Percentiles rank a stretch among this genome's conserved stretches.
Evolutionary conservation across 2,329 filamentous ascomycete genomes (phyloP).

Genomic region (Aspergillus quadricinctus): DNA sequence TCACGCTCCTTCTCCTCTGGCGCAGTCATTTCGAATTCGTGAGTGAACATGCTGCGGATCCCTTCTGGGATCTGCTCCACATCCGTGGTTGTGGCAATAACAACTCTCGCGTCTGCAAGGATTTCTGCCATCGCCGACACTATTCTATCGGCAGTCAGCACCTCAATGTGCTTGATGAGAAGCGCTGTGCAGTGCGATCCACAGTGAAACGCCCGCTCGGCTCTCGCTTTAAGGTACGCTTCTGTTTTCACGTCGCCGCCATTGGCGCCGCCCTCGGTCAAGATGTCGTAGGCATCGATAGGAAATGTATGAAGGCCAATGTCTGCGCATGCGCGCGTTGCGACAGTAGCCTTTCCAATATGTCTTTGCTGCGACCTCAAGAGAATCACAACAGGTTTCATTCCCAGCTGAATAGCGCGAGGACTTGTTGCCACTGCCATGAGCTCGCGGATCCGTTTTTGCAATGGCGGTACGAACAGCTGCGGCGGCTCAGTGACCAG

Average conservation of each 20-base stretch:
- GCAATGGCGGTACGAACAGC: conserved; percentile 54
- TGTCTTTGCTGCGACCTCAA: conserved; percentile 87
- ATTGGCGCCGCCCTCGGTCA: conserved; percentile 83
- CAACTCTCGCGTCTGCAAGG: conserved; percentile 69
- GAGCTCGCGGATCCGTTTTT: conserved; percentile 73
- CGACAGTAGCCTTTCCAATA: conserved; percentile 84
- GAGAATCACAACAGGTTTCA: conserved; percentile 84
- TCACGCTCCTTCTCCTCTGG: conserved; percentile 91
- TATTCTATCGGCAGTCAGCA: conserved; percentile 86
- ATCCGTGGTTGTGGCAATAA: conserved; percentile 92
- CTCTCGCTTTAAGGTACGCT: conserved; percentile 78
- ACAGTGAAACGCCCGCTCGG: conserved; percentile 84
- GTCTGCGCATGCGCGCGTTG: conserved; percentile 73
- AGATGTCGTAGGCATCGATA: conserved; percentile 88
- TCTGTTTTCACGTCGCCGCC: conserved; percentile 93
- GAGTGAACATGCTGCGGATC: conserved; percentile 85
- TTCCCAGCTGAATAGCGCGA: conserved; percentile 76
- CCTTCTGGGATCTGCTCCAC: conserved; percentile 91
- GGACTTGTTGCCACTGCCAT: conserved; percentile 85
- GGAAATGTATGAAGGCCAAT: conserved; percentile 85
- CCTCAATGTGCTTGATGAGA: conserved; percentile 85
- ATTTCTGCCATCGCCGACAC: conserved; percentile 79
- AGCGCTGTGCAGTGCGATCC: conserved; percentile 78
- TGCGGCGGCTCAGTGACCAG: conserved; percentile 35
- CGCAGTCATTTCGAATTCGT: conserved; percentile 89